Evolutionary conservation across 2,329 filamentous ascomycete species (phyloP), one percentile per base, ranked within the genome.

Genomic region (Talaromyces pinophilus): DNA sequence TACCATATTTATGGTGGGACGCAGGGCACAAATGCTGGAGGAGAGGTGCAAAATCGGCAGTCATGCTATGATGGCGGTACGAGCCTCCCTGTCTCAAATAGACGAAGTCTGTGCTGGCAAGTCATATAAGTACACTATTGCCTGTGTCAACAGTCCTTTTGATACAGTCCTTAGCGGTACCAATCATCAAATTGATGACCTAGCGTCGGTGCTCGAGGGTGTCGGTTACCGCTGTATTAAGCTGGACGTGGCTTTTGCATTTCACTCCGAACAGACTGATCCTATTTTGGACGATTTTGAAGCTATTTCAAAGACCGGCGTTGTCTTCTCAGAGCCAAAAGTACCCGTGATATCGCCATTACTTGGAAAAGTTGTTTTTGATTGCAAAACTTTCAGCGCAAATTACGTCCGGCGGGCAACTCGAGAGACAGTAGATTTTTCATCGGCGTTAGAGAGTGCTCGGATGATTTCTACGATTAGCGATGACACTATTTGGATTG

Each of bases 71-170:
- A 76, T 90, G 42, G 85, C 86, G 25, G 84, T 88, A 0, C 73
- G 75, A 30, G 78, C 74, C 2, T 74, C 76, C 2, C 80, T 83
- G 10, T 69, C 62, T 65, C 46, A 70, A 59, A 70, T 75, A 88
- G 66, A 82, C 54, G 82, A 85, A 81, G 70, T 83, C 82, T 71
- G 79, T 76, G 38, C 7, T 8, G 5, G 74, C 84, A 63, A 59
- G 4, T 17, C 30, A 8, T 30, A 25, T 25, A 25, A 62, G n/a
- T 70, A 78, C 50, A 83, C 85, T 70, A 79, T 87, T 69, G 90
- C 92, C n/a, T 94, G 92, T 80, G 85, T 92, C 75, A 95, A 95
- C 71, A 88, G 89, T 0, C 88, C 89, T 0, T 83, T 87, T 62
- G 90, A 92, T 74, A 92, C 88, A 7, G 91, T 94, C 1, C 82